Conservation (phyloP, 129 eudicot genomes). For the Saussurea involucrata region DNA sequence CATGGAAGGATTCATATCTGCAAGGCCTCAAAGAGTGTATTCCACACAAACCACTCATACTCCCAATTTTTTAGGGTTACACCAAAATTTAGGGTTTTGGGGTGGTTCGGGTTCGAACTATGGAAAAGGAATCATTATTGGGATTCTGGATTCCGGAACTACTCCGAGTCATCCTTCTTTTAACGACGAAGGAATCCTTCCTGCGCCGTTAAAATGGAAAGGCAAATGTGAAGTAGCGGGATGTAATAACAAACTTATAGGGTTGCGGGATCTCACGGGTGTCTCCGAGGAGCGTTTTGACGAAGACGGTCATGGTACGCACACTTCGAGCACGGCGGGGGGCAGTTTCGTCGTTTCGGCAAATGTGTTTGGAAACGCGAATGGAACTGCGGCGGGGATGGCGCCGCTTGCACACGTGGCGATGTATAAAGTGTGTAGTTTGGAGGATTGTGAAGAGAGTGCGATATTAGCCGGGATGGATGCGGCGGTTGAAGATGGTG, state of each 20-base stretch:
- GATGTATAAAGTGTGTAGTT: constrained; percentile 35
- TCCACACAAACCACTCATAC: constrained; percentile 47
- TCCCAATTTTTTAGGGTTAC: constrained; percentile 55
- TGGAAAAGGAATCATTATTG: constrained; percentile 64
- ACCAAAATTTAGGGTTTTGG: constrained; percentile 56
- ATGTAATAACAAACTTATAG: constrained; percentile 68
- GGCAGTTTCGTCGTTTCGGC: constrained; percentile 53
- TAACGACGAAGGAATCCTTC: constrained; percentile 46
- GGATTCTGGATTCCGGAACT: constrained; percentile 59
- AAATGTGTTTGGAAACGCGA: constrained; percentile 46
- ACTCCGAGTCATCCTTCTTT: constrained; percentile 65
- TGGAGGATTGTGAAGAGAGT: constrained; percentile 19
- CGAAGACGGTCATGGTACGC: constrained; percentile 63
- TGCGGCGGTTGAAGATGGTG: constrained; percentile 54
- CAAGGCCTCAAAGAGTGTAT: constrained; percentile 35
- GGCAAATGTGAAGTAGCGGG: constrained; percentile 51
- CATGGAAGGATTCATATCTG: constrained; percentile 53
- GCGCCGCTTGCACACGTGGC: constrained; percentile 47
- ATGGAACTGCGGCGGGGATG: constrained; percentile 49
- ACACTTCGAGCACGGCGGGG: constrained; percentile 58
- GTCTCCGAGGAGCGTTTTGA: constrained; percentile 25
- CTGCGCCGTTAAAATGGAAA: constrained; percentile 81
- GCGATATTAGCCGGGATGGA: constrained; percentile 51
- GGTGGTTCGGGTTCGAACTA: constrained; percentile 33
- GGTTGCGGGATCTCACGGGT: constrained; percentile 36